A percentile compares a stretch with the other conserved stretches of the same genome.
These are phyloP conservation scores for Solanum okadae DNA, from an alignment of 257 asterid species.

Conservation along the genomic window DNA sequence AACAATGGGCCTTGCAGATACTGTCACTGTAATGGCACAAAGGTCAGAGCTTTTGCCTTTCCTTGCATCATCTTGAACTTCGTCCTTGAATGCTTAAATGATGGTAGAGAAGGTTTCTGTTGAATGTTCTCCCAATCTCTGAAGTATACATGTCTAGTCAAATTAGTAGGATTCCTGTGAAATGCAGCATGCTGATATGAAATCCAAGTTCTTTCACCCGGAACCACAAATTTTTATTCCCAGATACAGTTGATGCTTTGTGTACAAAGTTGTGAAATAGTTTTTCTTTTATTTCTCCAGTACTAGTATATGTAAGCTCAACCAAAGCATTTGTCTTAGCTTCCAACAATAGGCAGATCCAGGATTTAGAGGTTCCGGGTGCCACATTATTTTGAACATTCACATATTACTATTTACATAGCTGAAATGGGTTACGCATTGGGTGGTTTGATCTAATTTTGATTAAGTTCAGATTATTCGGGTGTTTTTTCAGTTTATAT, in stretches of 20 bases:
- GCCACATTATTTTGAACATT: not conserved
- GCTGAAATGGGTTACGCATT: not conserved
- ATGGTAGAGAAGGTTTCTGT: not conserved
- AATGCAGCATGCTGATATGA: not conserved
- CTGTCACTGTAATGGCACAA: conserved; percentile 95
- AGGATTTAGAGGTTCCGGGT: not conserved
- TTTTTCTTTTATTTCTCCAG: not conserved
- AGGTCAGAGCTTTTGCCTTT: conserved; percentile 32
- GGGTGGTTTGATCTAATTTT: not conserved
- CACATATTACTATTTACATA: not conserved
- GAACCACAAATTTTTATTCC: not conserved
- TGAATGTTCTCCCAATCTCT: not conserved
- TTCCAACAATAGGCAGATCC: not conserved
- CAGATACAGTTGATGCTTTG: not conserved
- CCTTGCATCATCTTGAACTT: not conserved
- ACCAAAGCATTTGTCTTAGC: not conserved
- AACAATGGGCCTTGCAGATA: conserved; percentile 90
- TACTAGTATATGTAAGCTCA: not conserved
- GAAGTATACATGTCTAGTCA: not conserved
- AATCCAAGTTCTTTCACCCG: not conserved
- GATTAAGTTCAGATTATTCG: not conserved
- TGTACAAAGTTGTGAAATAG: not conserved
- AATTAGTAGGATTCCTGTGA: not conserved
- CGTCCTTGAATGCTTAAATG: not conserved
- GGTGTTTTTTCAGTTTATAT: not conserved